Evolutionary conservation across 2,329 filamentous ascomycete species (phyloP).

Genomic region (Aspergillus felis): DNA sequence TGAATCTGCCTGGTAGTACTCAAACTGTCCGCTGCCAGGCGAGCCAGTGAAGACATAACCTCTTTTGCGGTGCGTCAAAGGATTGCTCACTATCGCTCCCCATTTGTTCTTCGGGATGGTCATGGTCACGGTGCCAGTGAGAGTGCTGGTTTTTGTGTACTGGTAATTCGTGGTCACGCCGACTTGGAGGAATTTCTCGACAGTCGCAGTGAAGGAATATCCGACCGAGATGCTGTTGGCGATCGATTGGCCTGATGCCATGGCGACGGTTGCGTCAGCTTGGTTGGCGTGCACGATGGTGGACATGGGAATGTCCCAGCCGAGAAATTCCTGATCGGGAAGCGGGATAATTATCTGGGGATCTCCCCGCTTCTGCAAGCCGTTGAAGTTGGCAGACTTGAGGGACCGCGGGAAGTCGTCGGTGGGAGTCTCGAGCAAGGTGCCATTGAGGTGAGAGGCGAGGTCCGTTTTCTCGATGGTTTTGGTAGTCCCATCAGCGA

Average conservation of each 20-base stretch:
- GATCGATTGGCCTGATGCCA: slow-evolving; percentile 8
- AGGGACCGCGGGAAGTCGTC: slow-evolving; percentile 2
- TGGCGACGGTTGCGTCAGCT: slow-evolving; percentile 11
- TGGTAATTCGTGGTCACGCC: slow-evolving; percentile 4
- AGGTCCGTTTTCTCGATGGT: slow-evolving; percentile 12
- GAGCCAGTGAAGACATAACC: slow-evolving; percentile 16
- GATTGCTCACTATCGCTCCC: slow-evolving; percentile 17
- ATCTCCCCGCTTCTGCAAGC: slow-evolving; percentile 4
- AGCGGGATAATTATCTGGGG: slow-evolving; percentile 13
- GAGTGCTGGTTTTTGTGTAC: slow-evolving; percentile 6
- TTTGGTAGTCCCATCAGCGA: slow-evolving; percentile 8
- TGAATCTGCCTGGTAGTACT: slow-evolving; percentile 16
- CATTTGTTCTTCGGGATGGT: slow-evolving; percentile 15
- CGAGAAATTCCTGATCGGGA: slow-evolving; percentile 14
- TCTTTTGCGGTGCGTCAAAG: slow-evolving; percentile 10
- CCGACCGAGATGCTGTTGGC: slow-evolving; percentile 13
- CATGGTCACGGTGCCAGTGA: slow-evolving; percentile 17
- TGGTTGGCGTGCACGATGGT: slow-evolving; percentile 14
- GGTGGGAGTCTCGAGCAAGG: neutral
- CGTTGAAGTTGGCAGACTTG: neutral
- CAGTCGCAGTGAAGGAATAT: slow-evolving; percentile 1
- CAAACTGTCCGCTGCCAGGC: slow-evolving; percentile 8
- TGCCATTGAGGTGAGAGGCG: slow-evolving; percentile 3
- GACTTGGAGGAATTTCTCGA: slow-evolving; percentile 9
- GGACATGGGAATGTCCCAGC: slow-evolving; percentile 17